Base-by-base conservation (phyloP, 176 grass and related monocot genomes). In the Triticum monococcum region DNA sequence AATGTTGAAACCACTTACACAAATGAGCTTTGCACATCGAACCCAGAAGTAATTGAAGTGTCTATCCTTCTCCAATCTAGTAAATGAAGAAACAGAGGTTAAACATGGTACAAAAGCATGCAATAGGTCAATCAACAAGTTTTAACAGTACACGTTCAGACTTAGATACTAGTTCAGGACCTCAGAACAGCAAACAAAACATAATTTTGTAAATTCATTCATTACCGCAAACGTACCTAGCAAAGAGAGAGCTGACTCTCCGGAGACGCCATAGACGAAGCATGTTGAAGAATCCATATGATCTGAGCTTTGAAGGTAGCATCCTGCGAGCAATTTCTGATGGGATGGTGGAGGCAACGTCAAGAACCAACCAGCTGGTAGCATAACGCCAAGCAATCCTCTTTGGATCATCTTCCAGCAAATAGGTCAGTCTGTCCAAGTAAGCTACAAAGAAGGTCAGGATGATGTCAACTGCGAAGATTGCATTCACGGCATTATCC, bases 31-130 rank as follows among this genome's bases (percentile, higher is more conserved):
- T 66, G 90, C 92, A 64, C 97, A 98, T 69, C 94, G 91, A 81
- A 98, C 97, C 97, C 97, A 94, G 57, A 98, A 98, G 92, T 98
- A 98, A 75, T 90, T 96, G 79, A 92, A 98, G 81, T 98, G 87
- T 31, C 93, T 92, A 84, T 98, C 93, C 54, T 98, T 98, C 83
- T 98, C 97, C 80, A 98, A 89, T 75, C 97, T 98, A 77, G 36
- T 14, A 84, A 89, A 61, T 80, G 50, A 79, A 83, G 28, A 89
- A 71, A 76, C 20, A 74, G 7, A 38, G 1, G 23, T 36, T 41
- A 84, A 84, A 30, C 3, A 68, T 63, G 81, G 31, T 30, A 84
- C 25, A 68, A 3, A 5, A 5, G 36, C 5, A 16, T 50, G 46
- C 72, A 61, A 7, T 62, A 12, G 8, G 23, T 10, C 24, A 33